A percentile compares a stretch with the other conserved stretches of the same genome.
phyloP scores from a whole-genome alignment of 2,329 filamentous ascomycete genomes.

The Mariannaea elegans region DNA sequence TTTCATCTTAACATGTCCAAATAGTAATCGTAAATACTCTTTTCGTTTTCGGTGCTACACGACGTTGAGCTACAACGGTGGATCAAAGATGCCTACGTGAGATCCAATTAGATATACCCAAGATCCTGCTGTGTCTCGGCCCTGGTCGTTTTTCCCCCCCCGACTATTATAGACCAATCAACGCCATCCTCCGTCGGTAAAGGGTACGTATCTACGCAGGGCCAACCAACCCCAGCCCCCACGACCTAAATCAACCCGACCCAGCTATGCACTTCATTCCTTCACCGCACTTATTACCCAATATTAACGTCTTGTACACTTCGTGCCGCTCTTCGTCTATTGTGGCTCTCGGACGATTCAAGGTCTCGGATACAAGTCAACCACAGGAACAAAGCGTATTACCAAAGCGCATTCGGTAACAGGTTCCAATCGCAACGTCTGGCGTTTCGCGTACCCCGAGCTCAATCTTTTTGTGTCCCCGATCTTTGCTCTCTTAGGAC shows the following conservation, averaged over 20 bases:
- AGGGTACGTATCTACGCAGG: not conserved
- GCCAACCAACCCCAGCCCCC: not conserved
- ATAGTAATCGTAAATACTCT: too few relatives aligned
- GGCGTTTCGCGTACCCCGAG: not conserved
- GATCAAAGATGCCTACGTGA: not conserved
- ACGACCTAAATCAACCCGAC: slow-evolving; percentile 7
- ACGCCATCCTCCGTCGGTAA: not conserved
- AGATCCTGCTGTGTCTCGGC: not conserved
- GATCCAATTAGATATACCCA: not conserved
- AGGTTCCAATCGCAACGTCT: not conserved
- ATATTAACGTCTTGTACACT: slow-evolving; percentile 3
- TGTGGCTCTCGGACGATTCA: slow-evolving; percentile 1
- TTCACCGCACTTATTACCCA: slow-evolving; percentile 25
- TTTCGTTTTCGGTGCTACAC: too few relatives aligned
- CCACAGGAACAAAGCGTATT: not conserved
- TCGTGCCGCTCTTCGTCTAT: not conserved
- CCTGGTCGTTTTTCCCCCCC: not conserved
- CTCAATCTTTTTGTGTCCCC: not conserved
- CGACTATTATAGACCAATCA: not conserved
- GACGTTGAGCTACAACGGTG: too few relatives aligned
- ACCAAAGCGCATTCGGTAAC: not conserved
- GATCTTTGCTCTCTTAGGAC: not conserved
- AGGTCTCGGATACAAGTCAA: slow-evolving; percentile 1
- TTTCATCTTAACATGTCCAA: too few relatives aligned
- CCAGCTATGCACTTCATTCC: slow-evolving; percentile 15